Evolutionary conservation across 148 eudicot genomes (phyloP).

Genomic region (Fagopyrum tataricum): DNA sequence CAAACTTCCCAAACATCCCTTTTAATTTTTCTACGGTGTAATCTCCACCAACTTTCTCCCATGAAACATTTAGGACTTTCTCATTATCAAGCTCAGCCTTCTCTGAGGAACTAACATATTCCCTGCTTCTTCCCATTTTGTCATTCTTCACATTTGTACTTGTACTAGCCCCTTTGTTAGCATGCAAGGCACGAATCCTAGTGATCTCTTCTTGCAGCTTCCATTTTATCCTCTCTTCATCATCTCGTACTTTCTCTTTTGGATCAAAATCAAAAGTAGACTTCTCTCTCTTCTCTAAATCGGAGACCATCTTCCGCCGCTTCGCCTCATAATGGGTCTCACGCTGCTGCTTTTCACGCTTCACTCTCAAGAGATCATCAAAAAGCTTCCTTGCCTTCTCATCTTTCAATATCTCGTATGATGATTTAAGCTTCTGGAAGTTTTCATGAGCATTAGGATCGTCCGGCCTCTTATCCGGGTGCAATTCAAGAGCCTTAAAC

Average conservation of each 20-base stretch:
- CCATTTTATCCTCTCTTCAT: constrained; percentile 49
- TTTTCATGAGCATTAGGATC: constrained; percentile 54
- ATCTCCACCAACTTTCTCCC: constrained; percentile 47
- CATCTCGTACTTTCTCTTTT: constrained; percentile 28
- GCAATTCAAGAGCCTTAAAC: constrained; percentile 46
- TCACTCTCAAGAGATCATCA: constrained; percentile 45
- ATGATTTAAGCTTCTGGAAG: constrained; percentile 47
- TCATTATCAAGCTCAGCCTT: constrained; percentile 32
- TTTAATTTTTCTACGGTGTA: constrained; percentile 41
- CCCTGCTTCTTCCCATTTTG: constrained; percentile 2
- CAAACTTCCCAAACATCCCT: constrained; percentile 46
- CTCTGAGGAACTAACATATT: constrained; percentile 14
- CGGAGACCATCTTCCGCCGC: constrained; percentile 57
- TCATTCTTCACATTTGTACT: constrained; percentile 4
- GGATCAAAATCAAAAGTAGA: constrained; percentile 28
- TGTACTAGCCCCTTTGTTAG: constrained; percentile 18
- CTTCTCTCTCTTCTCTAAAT: constrained; percentile 59
- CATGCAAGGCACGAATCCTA: constrained; percentile 45
- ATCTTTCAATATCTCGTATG: constrained; percentile 52
- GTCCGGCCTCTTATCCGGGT: constrained; percentile 59
- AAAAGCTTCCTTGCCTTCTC: constrained; percentile 48
- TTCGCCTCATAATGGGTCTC: constrained; percentile 43
- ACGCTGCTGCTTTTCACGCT: constrained; percentile 39
- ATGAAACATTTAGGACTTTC: constrained; percentile 57
- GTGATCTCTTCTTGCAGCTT: constrained; percentile 52